Conservation (phyloP, 306 rosid genomes). For the Pyrus betulifolia region DNA sequence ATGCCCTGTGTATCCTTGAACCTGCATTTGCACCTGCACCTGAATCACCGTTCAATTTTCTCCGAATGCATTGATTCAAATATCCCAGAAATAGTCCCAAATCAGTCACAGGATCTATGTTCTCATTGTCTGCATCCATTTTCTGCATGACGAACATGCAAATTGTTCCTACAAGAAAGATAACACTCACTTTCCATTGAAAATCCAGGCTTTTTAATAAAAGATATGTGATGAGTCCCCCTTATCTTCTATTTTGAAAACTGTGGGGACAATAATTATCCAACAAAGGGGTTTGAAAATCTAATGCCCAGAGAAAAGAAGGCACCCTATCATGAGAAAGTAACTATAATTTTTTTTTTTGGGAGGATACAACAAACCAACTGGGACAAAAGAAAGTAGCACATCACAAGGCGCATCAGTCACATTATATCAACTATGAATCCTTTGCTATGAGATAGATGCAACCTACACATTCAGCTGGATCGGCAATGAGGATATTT, state of each 20-base stretch:
- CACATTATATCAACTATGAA: not conserved
- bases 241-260: not conserved
- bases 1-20: constrained; percentile 38
- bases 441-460: not conserved
- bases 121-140: constrained; percentile 48
- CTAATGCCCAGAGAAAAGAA: not conserved
- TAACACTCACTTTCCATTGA: not conserved
- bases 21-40: constrained; percentile 99
- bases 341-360: not conserved
- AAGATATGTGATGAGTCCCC: not conserved
- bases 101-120: constrained; percentile 44
- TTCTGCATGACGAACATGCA: constrained; percentile 20
- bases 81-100: constrained; percentile 39
- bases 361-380: not conserved
- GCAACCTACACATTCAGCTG: not conserved
- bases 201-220: not conserved
- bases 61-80: constrained; percentile 28
- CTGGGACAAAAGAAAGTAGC: not conserved
- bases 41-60: constrained; percentile 28
- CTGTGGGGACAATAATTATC: not conserved
- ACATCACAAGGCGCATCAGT: not conserved
- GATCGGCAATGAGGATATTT: not conserved
- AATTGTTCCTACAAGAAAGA: not conserved
- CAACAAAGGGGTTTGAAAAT: not conserved
- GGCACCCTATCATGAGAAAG: not conserved